A percentile compares a stretch with the other conserved stretches of the same genome.
Conservation (phyloP, 2,329 filamentous ascomycete genomes). For the Thielaviopsis ethacetica region DNA sequence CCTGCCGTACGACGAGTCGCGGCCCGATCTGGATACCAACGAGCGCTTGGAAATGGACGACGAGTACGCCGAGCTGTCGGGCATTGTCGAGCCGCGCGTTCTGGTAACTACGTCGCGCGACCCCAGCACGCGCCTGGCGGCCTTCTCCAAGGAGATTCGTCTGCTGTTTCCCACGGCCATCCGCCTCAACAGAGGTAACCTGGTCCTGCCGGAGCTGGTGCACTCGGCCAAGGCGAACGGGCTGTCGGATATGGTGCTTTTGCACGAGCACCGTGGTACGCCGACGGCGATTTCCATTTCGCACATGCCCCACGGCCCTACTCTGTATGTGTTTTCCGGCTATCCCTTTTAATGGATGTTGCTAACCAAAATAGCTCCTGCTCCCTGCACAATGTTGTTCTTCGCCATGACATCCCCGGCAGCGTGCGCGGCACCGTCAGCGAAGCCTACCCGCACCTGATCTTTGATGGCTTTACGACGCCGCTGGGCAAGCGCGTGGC, state of each 20-base stretch:
- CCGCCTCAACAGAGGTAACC: constrained; percentile 77
- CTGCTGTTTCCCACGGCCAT: constrained; percentile 72
- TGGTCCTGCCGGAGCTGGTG: constrained; percentile 74
- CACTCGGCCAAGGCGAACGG: constrained; percentile 64
- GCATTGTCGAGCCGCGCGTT: constrained; percentile 69
- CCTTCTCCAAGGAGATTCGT: constrained; percentile 85
- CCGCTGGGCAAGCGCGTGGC: constrained; percentile 66
- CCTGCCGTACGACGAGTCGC: constrained; percentile 84
- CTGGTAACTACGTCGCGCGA: constrained; percentile 84
- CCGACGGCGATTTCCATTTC: constrained; percentile 79
- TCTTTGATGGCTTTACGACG: constrained; percentile 87
- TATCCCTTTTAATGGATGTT: constrained; percentile 57
- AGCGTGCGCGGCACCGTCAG: constrained; percentile 72
- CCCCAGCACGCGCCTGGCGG: constrained; percentile 67
- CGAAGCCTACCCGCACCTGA: constrained; percentile 83
- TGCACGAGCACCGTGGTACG: constrained; percentile 85
- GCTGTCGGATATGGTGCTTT: constrained; percentile 67
- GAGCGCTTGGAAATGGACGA: constrained; percentile 66
- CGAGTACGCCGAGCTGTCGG: constrained; percentile 82
- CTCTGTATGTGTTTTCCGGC: constrained; percentile 15
- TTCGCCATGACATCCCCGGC: constrained; percentile 86
- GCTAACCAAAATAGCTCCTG: constrained; percentile 39
- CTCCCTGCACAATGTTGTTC: constrained; percentile 78
- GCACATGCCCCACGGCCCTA: constrained; percentile 79
- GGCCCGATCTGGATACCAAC: constrained; percentile 47